Conservation (phyloP, 345 rosid genomes). For the Jatropha curcas region DNA sequence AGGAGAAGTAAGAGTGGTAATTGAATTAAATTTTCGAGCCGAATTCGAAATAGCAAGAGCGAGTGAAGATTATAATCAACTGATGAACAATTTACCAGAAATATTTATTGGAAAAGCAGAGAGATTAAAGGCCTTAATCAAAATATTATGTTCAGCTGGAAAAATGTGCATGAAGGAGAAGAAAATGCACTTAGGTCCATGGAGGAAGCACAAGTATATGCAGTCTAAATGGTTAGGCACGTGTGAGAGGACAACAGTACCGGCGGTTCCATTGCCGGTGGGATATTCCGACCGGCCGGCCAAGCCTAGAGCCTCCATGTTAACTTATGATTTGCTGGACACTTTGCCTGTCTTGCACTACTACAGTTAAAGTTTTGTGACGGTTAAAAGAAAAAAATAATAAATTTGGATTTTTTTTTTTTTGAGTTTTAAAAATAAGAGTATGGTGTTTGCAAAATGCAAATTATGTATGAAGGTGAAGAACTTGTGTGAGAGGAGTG, state of each 20-base stretch:
- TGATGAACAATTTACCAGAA: conserved; percentile 53
- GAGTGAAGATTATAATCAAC: conserved; percentile 55
- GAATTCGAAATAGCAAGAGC: conserved; percentile 88
- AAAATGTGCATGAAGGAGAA: conserved; percentile 79
- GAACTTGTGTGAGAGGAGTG: background rate
- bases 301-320: conserved; percentile 68
- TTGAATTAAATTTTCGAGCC: conserved; percentile 68
- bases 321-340: conserved; percentile 56
- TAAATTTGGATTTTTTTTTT: no score
- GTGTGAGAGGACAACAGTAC: conserved; percentile 31
- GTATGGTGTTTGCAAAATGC: no score
- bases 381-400: no score
- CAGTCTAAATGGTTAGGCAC: conserved; percentile 85
- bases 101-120: conserved; percentile 74
- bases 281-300: conserved; percentile 30
- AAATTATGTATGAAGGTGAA: background rate
- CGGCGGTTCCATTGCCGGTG: conserved; percentile 23
- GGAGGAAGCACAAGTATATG: conserved; percentile 90
- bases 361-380: conserved; percentile 60
- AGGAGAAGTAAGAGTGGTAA: conserved; percentile 54
- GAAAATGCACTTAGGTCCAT: conserved; percentile 85
- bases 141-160: conserved; percentile 65
- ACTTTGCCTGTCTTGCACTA: conserved; percentile 38
- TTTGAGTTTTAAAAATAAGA: no score
- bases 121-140: conserved; percentile 62